Conservation (phyloP, 1,284 basidiomycete species). For the Omphalotus olearius region DNA sequence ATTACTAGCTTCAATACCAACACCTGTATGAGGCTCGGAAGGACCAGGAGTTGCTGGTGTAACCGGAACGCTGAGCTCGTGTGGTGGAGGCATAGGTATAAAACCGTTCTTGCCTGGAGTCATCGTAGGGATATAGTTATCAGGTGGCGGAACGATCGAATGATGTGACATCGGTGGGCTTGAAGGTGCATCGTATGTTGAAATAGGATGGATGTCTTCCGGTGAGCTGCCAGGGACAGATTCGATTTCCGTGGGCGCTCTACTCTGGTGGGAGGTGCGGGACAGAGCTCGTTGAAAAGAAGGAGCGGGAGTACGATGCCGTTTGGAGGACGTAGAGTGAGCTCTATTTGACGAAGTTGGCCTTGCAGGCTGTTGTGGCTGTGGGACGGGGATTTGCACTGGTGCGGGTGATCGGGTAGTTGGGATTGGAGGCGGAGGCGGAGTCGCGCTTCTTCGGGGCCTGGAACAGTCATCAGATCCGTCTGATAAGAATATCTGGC, state of each 20-base stretch:
- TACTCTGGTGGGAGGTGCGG: background rate
- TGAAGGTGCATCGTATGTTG: background rate
- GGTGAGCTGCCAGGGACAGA: slow-evolving; percentile 6
- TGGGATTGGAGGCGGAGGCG: slow-evolving; percentile 3
- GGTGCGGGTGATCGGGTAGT: background rate
- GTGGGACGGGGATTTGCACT: background rate
- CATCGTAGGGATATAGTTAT: slow-evolving; percentile 9
- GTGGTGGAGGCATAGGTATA: slow-evolving; percentile 11
- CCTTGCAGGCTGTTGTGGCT: slow-evolving; percentile 2
- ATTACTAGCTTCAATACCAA: background rate
- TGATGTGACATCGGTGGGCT: slow-evolving; percentile 6
- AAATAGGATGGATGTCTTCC: slow-evolving; percentile 11
- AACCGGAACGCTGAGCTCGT: slow-evolving; percentile 6
- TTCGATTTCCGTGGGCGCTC: background rate
- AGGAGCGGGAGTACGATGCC: background rate
- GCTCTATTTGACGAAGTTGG: slow-evolving; percentile 1
- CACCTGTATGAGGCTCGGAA: background rate
- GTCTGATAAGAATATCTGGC: background rate
- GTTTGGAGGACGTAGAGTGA: slow-evolving; percentile 3
- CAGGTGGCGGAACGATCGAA: slow-evolving; percentile 3
- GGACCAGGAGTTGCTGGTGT: slow-evolving; percentile 1
- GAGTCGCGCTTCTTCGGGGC: background rate
- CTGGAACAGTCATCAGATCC: background rate
- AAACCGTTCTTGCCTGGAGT: background rate
- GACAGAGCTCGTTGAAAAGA: background rate